These are phyloP conservation scores for Nemania sp. DNA, from an alignment of 2,329 filamentous ascomycete genomes.

Conservation along the genomic window DNA sequence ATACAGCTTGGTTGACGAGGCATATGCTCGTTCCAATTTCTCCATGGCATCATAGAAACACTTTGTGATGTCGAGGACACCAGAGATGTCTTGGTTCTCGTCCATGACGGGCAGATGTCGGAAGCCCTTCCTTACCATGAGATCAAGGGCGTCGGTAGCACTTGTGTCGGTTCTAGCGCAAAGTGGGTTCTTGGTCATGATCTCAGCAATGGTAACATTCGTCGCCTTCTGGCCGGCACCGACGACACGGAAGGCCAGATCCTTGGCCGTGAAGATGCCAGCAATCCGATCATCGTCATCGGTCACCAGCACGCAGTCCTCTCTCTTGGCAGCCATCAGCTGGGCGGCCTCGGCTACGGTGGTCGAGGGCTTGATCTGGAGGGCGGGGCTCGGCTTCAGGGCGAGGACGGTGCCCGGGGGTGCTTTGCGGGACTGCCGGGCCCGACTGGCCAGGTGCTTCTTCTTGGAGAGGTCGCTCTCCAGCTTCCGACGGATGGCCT, in stretches of 20 bases:
- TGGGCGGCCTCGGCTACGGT: constrained; percentile 96
- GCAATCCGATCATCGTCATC: constrained; percentile 98
- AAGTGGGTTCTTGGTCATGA: constrained; percentile 99
- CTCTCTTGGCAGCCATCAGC: constrained; percentile 97
- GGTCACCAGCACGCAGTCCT: constrained; percentile 96
- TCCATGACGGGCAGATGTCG: constrained; percentile 98
- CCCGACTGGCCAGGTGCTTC: constrained; percentile 77
- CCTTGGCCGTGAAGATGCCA: constrained; percentile 98
- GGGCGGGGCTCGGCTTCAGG: constrained; percentile 89
- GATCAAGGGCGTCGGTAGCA: constrained; percentile 92
- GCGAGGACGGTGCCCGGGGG: constrained; percentile 95
- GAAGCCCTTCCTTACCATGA: constrained; percentile 99
- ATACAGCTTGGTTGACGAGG: constrained; percentile 96
- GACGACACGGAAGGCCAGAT: constrained; percentile 95
- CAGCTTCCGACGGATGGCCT: constrained; percentile 97
- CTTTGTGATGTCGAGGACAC: constrained; percentile 97
- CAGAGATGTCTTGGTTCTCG: constrained; percentile 98
- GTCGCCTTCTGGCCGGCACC: constrained; percentile 86
- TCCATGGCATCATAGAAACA: constrained; percentile 99
- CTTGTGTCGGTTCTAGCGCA: constrained; percentile 97
- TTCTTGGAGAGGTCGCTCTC: constrained; percentile 98
- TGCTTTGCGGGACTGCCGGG: constrained; percentile 87
- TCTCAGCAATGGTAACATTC: constrained; percentile 92
- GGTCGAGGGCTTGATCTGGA: constrained; percentile 95
- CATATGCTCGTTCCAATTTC: constrained; percentile 96